phyloP scores from a whole-genome alignment of 2,329 filamentous ascomycete species.

The Rhinocladiella similis region DNA sequence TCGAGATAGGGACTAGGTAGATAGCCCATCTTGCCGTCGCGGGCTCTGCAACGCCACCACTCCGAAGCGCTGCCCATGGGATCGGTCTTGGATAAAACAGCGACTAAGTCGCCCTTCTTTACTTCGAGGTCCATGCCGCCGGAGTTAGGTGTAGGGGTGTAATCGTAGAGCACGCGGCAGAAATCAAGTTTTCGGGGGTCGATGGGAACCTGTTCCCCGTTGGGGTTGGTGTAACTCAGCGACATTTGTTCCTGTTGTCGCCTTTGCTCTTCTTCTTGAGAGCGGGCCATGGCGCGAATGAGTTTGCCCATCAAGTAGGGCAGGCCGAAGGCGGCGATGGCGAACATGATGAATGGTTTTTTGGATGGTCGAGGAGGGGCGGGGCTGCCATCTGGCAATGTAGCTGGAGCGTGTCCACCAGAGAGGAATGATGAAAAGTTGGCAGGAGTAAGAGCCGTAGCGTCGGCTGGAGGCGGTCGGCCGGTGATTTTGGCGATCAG shows the following conservation, averaged over 20 bases:
- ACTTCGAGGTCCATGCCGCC: conserved; percentile 83
- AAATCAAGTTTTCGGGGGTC: conserved; percentile 94
- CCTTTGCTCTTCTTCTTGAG: conserved; percentile 74
- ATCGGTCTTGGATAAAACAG: conserved; percentile 88
- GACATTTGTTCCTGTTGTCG: conserved; percentile 52
- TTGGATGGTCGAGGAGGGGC: conserved; percentile 74
- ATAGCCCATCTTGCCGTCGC: conserved; percentile 89
- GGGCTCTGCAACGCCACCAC: conserved; percentile 93
- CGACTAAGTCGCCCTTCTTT: conserved; percentile 93
- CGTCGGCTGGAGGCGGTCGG: conserved; percentile 83
- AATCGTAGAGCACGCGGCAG: conserved; percentile 92
- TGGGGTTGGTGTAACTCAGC: conserved; percentile 44
- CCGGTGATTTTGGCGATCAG: conserved; percentile 90
- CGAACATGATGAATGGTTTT: conserved; percentile 95
- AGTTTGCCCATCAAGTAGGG: conserved; percentile 97
- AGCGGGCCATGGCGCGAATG: conserved; percentile 79
- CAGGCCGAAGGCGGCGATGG: conserved; percentile 89
- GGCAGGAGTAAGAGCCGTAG: conserved; percentile 80
- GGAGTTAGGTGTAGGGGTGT: conserved; percentile 70
- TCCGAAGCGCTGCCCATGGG: conserved; percentile 89
- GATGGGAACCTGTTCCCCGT: conserved; percentile 51
- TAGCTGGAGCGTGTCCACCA: conserved; percentile 50
- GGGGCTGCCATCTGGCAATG: conserved; percentile 65
- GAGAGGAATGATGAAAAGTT: conserved; percentile 90
- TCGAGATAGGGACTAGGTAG: conserved; percentile 89